Percentiles rank a stretch among this genome's conserved stretches.
These are phyloP conservation scores for Podila clonocystis DNA, from an alignment of 192 early-diverging fungal genomes.

Conservation along the genomic window DNA sequence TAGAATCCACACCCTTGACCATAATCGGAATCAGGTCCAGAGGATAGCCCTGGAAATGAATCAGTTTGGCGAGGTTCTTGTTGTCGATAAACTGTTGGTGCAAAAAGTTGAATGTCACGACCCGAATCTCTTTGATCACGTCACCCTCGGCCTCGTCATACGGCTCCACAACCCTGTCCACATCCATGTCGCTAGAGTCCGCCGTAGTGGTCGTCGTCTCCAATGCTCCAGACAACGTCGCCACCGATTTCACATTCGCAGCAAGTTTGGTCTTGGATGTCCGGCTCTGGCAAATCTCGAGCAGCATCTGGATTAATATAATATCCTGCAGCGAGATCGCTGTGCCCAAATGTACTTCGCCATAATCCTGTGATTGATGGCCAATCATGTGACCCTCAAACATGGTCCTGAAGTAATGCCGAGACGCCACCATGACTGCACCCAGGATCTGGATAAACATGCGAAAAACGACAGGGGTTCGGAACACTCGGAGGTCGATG, in stretches of 20 bases:
- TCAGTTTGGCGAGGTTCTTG: conserved; percentile 40
- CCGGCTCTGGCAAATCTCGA: conserved; percentile 30
- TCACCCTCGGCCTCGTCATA: not conserved
- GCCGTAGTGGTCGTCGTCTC: not conserved
- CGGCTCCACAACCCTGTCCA: not conserved
- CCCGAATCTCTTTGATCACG: conserved; percentile 27
- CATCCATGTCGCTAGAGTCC: not conserved
- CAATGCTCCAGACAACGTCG: too few relatives aligned
- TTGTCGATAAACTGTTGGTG: conserved; percentile 45
- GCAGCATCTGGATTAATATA: conserved; percentile 23
- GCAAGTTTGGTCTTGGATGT: conserved; percentile 2
- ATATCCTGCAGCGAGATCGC: conserved; percentile 33
- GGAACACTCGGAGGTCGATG: conserved; percentile 28
- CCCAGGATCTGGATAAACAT: conserved; percentile 48
- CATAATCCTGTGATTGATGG: conserved; percentile 21
- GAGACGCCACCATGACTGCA: conserved; percentile 43
- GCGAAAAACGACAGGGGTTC: conserved; percentile 36
- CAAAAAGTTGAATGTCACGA: conserved; percentile 45
- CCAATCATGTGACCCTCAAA: conserved; percentile 7
- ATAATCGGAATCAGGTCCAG: conserved; percentile 30
- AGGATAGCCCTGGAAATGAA: conserved; percentile 46
- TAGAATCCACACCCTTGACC: conserved; percentile 27
- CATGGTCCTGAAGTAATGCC: conserved; percentile 33
- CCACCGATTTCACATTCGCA: too few relatives aligned
- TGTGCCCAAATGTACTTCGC: conserved; percentile 34